These are phyloP conservation scores for Xylaria sp. DNA, from an alignment of 2,329 filamentous ascomycete species.

Conservation along the genomic window DNA sequence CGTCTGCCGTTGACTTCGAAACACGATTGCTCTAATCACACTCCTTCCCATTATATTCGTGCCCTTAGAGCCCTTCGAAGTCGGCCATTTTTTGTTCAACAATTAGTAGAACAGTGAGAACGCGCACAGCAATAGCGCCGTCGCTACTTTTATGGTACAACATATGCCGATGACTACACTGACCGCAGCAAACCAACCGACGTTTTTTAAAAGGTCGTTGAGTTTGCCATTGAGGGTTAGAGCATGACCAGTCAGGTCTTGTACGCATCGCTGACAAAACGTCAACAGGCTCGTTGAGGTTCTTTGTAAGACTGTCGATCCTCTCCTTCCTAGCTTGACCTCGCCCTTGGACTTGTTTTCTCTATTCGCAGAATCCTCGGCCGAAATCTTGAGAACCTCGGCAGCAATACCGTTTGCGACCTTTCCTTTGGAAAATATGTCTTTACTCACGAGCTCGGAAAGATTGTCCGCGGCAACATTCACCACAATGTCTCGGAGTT, in stretches of 20 bases:
- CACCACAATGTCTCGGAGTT: neutral
- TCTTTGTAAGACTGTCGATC: neutral
- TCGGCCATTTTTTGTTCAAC: too few species aligned
- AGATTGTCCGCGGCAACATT: neutral
- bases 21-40: too few species aligned
- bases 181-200: neutral
- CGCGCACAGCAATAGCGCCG: too few species aligned
- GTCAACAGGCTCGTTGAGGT: neutral
- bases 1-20: too few species aligned
- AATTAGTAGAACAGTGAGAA: too few species aligned
- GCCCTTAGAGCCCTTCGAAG: too few species aligned
- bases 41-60: too few species aligned
- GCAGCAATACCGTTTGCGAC: slow-evolving; percentile 3
- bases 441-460: neutral
- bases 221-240: neutral
- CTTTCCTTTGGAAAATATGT: neutral
- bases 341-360: too few species aligned
- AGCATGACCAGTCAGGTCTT: too few species aligned
- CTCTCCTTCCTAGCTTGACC: too few species aligned
- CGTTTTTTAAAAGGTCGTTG: neutral
- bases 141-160: too few species aligned
- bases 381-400: neutral
- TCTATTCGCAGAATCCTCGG: neutral
- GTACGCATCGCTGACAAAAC: too few species aligned
- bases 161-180: neutral